phyloP scores from a whole-genome alignment of 2,329 filamentous ascomycete genomes.

The Lojkania enalia region DNA sequence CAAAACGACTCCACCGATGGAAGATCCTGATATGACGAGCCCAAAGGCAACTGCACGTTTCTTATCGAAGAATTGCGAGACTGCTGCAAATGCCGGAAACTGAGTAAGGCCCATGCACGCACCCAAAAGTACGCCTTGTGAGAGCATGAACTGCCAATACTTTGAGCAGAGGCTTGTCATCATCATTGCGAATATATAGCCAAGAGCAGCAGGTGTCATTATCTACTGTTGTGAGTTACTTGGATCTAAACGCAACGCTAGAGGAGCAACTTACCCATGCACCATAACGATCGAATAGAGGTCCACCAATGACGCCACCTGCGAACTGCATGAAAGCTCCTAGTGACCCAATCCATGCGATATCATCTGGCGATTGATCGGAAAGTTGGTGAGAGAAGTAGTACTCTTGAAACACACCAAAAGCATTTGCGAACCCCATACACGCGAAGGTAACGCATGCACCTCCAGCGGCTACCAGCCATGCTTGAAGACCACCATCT shows the following conservation, averaged over 20 bases:
- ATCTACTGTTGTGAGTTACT: constrained; percentile 40
- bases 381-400: constrained; percentile 47
- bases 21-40: constrained; percentile 52
- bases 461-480: constrained; percentile 38
- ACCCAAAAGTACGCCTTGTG: constrained; percentile 56
- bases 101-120: constrained; percentile 54
- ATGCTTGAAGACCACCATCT: constrained; percentile 40
- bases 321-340: constrained; percentile 53
- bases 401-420: constrained; percentile 51
- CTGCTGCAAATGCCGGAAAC: constrained; percentile 49
- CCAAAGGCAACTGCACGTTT: constrained; percentile 54
- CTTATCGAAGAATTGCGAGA: constrained; percentile 54
- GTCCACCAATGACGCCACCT: constrained; percentile 61
- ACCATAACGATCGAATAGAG: constrained; percentile 60
- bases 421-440: constrained; percentile 46
- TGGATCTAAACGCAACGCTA: background rate
- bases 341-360: constrained; percentile 50
- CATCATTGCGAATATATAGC: constrained; percentile 64
- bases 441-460: constrained; percentile 37
- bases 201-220: constrained; percentile 53
- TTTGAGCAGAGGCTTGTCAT: constrained; percentile 59
- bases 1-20: constrained; percentile 59
- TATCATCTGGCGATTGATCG: constrained; percentile 36
- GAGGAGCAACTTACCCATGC: constrained; percentile 34
- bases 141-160: constrained; percentile 58